phyloP scores from a whole-genome alignment of 345 rosid species.

The Noccaea bulbosa region DNA sequence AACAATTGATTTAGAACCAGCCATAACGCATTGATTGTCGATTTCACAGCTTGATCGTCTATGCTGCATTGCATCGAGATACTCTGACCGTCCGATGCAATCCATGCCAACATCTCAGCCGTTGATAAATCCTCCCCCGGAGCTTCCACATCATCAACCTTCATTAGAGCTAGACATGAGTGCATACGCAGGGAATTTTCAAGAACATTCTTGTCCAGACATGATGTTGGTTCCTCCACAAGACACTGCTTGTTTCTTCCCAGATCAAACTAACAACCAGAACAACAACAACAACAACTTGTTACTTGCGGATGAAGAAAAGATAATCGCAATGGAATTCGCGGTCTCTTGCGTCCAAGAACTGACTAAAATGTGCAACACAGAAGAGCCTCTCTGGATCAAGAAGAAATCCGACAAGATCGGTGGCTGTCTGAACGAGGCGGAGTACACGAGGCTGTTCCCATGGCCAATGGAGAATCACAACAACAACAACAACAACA shows the following conservation, averaged over 20 bases:
- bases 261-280: constrained; percentile 43
- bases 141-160: constrained; percentile 49
- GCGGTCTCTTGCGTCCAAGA: constrained; percentile 73
- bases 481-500: constrained; percentile 30
- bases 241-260: constrained; percentile 46
- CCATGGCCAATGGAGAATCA: constrained; percentile 64
- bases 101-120: constrained; percentile 49
- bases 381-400: constrained; percentile 73
- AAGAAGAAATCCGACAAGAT: constrained; percentile 39
- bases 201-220: constrained; percentile 51
- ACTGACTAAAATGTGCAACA: constrained; percentile 67
- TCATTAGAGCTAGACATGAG: constrained; percentile 83
- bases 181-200: constrained; percentile 55
- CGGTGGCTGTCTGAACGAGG: constrained; percentile 53
- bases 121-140: constrained; percentile 46
- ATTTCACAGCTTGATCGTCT: constrained; percentile 67
- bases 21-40: not conserved
- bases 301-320: constrained; percentile 69
- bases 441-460: constrained; percentile 69
- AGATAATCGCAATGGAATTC: constrained; percentile 64
- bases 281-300: constrained; percentile 44
- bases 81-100: constrained; percentile 57
- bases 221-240: constrained; percentile 54
- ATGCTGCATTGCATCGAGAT: constrained; percentile 63
- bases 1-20: no score